phyloP scores from a whole-genome alignment of 495 filamentous ascomycete genomes.

The Hyaloscypha hepaticicola region DNA sequence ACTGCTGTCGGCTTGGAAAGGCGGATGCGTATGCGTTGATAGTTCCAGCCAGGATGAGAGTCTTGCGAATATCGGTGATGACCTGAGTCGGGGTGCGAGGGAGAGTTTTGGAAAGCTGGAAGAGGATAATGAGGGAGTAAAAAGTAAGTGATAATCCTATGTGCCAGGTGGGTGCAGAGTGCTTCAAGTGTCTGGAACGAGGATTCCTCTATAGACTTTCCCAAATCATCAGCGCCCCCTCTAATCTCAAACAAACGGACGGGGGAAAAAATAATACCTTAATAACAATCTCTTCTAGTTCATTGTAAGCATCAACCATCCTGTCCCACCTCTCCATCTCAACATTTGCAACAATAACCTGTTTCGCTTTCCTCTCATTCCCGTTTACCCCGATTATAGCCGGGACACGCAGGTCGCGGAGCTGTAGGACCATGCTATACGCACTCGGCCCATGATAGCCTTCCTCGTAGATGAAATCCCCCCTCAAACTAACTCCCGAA shows the following conservation, averaged over 20 bases:
- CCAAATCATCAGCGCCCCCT: no score
- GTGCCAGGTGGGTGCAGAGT: slow-evolving; percentile 47
- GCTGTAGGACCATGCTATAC: slow-evolving; percentile 27
- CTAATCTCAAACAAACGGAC: background rate
- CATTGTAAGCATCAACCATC: slow-evolving; percentile 43
- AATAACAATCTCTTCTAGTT: slow-evolving; percentile 48
- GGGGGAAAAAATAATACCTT: slow-evolving; percentile 47
- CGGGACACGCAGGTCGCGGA: slow-evolving; percentile 52
- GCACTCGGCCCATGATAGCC: slow-evolving; percentile 22
- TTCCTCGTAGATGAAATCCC: slow-evolving; percentile 8
- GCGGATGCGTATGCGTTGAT: slow-evolving; percentile 42
- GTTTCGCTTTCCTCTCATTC: slow-evolving; percentile 57
- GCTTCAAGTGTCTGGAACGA: slow-evolving; percentile 65
- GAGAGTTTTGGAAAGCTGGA: background rate
- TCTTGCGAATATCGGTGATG: background rate
- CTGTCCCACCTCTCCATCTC: slow-evolving; percentile 47
- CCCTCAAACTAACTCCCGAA: slow-evolving; percentile 43
- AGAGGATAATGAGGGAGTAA: slow-evolving; percentile 11
- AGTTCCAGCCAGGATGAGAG: slow-evolving; percentile 3
- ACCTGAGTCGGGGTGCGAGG: background rate
- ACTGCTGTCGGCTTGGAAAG: slow-evolving; percentile 61
- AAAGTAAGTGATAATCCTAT: slow-evolving; percentile 38
- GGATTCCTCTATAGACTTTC: slow-evolving; percentile 52
- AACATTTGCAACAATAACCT: slow-evolving; percentile 55
- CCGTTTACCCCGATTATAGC: slow-evolving; percentile 59